Conservation (phyloP, 495 filamentous ascomycete genomes). For the Neurospora sp. region DNA sequence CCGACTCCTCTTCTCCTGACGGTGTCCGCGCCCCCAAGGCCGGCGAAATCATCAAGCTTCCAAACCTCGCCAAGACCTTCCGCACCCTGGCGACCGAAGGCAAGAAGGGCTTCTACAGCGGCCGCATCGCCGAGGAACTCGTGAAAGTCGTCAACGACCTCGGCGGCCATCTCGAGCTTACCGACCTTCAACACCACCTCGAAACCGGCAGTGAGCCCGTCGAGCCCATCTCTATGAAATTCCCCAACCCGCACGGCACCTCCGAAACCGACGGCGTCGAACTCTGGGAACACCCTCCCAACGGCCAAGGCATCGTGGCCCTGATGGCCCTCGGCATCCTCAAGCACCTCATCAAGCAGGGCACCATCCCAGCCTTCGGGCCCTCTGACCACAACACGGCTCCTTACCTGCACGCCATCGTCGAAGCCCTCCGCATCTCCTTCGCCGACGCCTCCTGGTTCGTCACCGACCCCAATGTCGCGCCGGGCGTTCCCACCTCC, state of each 20-base stretch:
- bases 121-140: conserved; percentile 67
- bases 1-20: conserved; percentile 51
- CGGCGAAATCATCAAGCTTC: conserved; percentile 88
- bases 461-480: conserved; percentile 70
- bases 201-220: conserved; percentile 67
- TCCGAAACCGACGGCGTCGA: conserved; percentile 37
- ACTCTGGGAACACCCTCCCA: conserved; percentile 96
- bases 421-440: conserved; percentile 83
- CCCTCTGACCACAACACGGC: conserved; percentile 60
- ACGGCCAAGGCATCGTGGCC: conserved; percentile 92
- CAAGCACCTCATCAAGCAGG: conserved; percentile 65
- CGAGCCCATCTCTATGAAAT: conserved; percentile 70
- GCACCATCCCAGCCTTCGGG: conserved; percentile 59
- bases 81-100: conserved; percentile 67
- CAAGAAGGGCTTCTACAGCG: conserved; percentile 86
- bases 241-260: conserved; percentile 46
- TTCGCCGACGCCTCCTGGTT: conserved; percentile 89
- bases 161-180: conserved; percentile 69
- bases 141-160: conserved; percentile 66
- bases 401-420: conserved; percentile 75
- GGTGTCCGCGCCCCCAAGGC: conserved; percentile 58
- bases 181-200: conserved; percentile 69
- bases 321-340: conserved; percentile 90
- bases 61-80: conserved; percentile 72
- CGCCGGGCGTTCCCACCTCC: conserved; percentile 49